These are phyloP conservation scores for Rhododendron mucronatum DNA, from an alignment of 148 eudicot species.

Conservation along the genomic window DNA sequence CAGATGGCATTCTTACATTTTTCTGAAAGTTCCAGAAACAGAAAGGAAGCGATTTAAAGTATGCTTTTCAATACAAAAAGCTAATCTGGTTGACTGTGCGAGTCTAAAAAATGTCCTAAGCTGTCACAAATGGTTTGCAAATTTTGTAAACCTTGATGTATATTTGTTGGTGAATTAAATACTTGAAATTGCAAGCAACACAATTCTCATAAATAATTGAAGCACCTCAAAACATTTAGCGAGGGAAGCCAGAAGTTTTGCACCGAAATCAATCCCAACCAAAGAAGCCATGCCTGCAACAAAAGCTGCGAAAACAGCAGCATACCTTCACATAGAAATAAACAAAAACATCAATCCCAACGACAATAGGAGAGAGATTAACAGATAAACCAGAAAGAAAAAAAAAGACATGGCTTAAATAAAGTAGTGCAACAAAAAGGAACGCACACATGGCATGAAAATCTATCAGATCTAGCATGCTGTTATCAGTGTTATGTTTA, in stretches of 20 bases:
- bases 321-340: slow-evolving; percentile 52
- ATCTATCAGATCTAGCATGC: neutral
- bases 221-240: slow-evolving; percentile 85
- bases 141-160: neutral
- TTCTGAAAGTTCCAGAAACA: slow-evolving; percentile 4
- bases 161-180: neutral
- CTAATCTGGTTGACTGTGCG: neutral
- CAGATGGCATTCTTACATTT: neutral
- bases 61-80: neutral
- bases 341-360: slow-evolving; percentile 16
- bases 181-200: neutral
- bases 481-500: neutral
- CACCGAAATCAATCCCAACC: slow-evolving; percentile 95
- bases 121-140: neutral
- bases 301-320: slow-evolving; percentile 90
- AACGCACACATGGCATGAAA: neutral
- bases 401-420: neutral
- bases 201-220: neutral
- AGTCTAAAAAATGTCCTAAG: neutral
- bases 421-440: neutral
- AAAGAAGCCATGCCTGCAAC: slow-evolving; percentile 84
- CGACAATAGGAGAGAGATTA: neutral
- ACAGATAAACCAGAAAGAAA: neutral
- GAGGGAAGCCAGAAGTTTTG: slow-evolving; percentile 74
- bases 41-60: neutral